A percentile compares a stretch with the other conserved stretches of the same genome.
phyloP scores from a whole-genome alignment of 257 asterid genomes.

The Solanum clarkiae region DNA sequence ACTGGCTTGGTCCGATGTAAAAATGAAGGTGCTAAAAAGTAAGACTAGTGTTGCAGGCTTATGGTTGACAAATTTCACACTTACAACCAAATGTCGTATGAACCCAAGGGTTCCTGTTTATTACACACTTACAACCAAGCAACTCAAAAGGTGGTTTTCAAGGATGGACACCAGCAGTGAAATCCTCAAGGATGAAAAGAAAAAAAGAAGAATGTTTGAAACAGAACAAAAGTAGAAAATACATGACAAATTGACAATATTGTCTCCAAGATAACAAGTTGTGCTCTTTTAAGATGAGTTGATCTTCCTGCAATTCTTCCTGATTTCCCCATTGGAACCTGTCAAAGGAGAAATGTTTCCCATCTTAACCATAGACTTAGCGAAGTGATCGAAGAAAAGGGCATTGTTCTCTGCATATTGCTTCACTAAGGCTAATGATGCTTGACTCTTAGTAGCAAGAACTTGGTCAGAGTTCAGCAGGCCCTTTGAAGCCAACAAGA shows the following conservation, averaged over 20 bases:
- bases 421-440: slow-evolving; percentile 55
- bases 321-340: slow-evolving; percentile 59
- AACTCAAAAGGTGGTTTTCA: not conserved
- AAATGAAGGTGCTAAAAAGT: not conserved
- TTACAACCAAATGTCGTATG: not conserved
- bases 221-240: not conserved
- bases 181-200: not conserved
- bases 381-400: slow-evolving; percentile 69
- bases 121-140: not conserved
- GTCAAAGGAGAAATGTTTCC: slow-evolving; percentile 79
- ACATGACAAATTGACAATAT: not conserved
- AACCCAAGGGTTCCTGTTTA: not conserved
- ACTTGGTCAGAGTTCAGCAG: slow-evolving; percentile 68
- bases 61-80: not conserved
- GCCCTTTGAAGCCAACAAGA: slow-evolving; percentile 58
- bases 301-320: slow-evolving; percentile 67
- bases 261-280: not conserved
- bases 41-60: not conserved
- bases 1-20: not conserved
- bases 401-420: slow-evolving; percentile 39
- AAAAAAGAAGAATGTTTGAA: not conserved
- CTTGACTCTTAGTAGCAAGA: slow-evolving; percentile 57
- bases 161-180: not conserved
- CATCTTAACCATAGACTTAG: slow-evolving; percentile 77
- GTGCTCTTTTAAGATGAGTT: slow-evolving; percentile 14